These are phyloP conservation scores for Turritis glabra DNA, from an alignment of 345 rosid species.

Conservation along the genomic window DNA sequence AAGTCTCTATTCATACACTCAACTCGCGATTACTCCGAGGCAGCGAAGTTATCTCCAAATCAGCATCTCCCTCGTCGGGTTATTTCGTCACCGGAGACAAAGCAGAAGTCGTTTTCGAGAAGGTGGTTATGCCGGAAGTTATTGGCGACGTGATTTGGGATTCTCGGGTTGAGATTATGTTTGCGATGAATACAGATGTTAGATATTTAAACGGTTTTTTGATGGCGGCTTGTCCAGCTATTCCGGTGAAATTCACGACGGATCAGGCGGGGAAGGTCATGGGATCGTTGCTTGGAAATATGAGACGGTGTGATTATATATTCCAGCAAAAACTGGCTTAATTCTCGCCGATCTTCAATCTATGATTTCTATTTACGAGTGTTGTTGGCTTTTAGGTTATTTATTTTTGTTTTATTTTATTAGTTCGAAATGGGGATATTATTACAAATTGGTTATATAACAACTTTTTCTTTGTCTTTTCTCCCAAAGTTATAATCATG, in stretches of 20 bases:
- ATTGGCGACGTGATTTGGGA: slow-evolving; percentile 21
- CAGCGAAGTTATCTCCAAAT: slow-evolving; percentile 14
- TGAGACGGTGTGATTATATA: slow-evolving; percentile 22
- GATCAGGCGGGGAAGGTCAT: background rate
- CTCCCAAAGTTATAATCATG: too few species aligned
- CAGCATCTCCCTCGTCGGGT: background rate
- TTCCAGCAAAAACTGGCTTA: background rate
- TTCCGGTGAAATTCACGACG: slow-evolving; percentile 24
- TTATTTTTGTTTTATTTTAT: background rate
- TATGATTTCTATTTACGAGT: background rate
- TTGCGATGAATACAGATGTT: background rate
- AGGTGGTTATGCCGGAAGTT: background rate
- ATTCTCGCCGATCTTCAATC: background rate
- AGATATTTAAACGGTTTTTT: background rate
- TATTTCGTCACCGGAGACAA: background rate
- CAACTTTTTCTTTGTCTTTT: too few species aligned
- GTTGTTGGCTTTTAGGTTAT: background rate
- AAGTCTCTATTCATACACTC: slow-evolving; percentile 4
- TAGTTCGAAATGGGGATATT: too few species aligned
- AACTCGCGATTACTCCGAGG: slow-evolving; percentile 19
- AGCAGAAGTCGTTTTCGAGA: background rate
- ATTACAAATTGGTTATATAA: too few species aligned
- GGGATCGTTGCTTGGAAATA: slow-evolving; percentile 25
- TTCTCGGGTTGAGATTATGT: slow-evolving; percentile 2
- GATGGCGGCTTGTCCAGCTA: slow-evolving; percentile 4